Conservation (phyloP, 2,329 filamentous ascomycete genomes). For the Tolypocladium inflatum region DNA sequence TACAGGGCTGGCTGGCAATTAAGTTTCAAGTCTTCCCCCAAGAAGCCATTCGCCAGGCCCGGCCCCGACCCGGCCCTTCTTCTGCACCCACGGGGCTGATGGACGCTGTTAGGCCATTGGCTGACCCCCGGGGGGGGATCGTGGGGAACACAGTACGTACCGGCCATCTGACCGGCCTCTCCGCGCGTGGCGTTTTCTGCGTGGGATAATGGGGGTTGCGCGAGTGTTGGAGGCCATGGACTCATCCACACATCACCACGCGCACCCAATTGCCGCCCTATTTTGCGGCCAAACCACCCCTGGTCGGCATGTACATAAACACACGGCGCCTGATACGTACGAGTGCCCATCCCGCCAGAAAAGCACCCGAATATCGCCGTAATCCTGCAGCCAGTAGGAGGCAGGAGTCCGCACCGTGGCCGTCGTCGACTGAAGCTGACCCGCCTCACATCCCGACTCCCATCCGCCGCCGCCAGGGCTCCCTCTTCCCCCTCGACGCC, state of each 20-base stretch:
- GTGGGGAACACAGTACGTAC: background rate
- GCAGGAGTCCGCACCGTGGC: no score
- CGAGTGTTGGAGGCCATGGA: background rate
- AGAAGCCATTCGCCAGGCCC: background rate
- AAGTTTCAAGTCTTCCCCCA: background rate
- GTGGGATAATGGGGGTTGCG: background rate
- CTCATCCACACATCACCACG: background rate
- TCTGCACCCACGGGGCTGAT: background rate
- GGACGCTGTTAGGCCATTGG: background rate
- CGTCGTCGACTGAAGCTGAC: no score
- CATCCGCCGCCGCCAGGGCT: background rate
- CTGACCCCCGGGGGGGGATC: background rate
- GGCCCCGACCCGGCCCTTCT: background rate
- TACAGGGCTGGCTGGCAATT: background rate
- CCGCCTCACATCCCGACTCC: no score
- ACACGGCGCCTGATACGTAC: no score
- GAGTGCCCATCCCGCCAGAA: no score
- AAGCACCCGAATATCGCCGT: no score
- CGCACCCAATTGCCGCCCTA: background rate
- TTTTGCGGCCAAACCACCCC: background rate
- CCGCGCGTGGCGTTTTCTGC: background rate
- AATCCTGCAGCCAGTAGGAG: no score
- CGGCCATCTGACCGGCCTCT: background rate
- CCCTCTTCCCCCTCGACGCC: background rate
- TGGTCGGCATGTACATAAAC: no score